Percentiles rank a stretch among this genome's conserved stretches.
These are phyloP conservation scores for Plasmodiophora brassicae DNA, from an alignment of 208 protist species.

Conservation along the genomic window DNA sequence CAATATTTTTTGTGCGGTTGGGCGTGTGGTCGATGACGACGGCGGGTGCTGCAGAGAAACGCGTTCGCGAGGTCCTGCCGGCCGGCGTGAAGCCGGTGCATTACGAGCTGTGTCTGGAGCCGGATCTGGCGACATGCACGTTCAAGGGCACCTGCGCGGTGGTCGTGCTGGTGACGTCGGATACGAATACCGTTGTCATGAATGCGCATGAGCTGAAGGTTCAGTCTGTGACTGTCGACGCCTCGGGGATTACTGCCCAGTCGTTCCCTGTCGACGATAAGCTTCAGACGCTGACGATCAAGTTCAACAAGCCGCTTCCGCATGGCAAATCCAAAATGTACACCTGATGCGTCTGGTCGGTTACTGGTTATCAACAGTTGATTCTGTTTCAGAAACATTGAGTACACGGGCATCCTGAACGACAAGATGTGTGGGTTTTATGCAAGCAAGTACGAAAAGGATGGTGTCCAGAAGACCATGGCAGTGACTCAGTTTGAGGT, in stretches of 20 bases:
- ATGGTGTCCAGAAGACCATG: slow-evolving; percentile 12
- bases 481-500: slow-evolving; percentile 17
- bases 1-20: too few relatives aligned
- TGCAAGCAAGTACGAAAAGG: neutral
- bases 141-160: neutral
- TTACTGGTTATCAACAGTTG: neutral
- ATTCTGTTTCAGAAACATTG: neutral
- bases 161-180: neutral
- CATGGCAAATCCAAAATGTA: neutral
- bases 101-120: neutral
- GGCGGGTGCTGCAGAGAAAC: too few relatives aligned
- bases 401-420: slow-evolving; percentile 15
- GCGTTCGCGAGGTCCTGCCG: neutral
- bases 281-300: neutral
- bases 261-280: neutral
- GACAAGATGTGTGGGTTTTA: slow-evolving; percentile 25
- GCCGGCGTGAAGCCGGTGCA: neutral
- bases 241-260: neutral
- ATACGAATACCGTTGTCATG: neutral
- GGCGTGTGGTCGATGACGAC: too few relatives aligned
- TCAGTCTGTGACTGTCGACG: neutral
- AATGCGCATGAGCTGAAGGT: neutral
- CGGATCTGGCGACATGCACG: neutral
- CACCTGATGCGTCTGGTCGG: neutral
- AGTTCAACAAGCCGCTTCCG: neutral